These are phyloP conservation scores for Pleodorina starrii DNA, from an alignment of 139 green algal genomes.

Conservation along the genomic window DNA sequence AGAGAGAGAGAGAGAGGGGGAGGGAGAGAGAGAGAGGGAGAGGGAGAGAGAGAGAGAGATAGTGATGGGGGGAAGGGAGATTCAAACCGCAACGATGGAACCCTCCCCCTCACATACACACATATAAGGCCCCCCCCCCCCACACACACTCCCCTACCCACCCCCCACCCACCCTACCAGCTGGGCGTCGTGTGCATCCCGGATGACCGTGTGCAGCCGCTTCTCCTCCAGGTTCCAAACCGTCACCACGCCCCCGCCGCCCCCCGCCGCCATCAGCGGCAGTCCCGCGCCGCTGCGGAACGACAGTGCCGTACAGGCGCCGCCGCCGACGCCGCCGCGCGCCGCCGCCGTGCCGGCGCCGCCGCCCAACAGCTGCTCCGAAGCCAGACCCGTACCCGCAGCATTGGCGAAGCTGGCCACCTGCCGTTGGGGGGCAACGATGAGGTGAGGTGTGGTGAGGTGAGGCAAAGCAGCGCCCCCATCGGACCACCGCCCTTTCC, in stretches of 20 bases:
- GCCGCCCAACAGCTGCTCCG: constrained; percentile 41
- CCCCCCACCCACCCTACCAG: constrained; percentile 50
- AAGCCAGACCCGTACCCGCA: constrained; percentile 71
- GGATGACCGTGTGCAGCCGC: constrained; percentile 82
- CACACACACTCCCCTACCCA: too few relatives aligned
- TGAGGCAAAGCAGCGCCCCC: too few relatives aligned
- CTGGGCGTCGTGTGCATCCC: constrained; percentile 83
- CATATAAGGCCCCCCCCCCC: too few relatives aligned
- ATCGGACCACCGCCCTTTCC: too few relatives aligned
- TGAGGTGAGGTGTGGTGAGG: not conserved
- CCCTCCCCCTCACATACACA: too few relatives aligned
- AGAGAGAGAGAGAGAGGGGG: too few relatives aligned
- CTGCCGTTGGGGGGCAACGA: not conserved
- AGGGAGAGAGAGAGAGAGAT: too few relatives aligned
- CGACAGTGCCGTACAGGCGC: constrained; percentile 28
- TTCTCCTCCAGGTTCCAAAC: constrained; percentile 95
- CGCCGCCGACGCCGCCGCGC: constrained; percentile 10
- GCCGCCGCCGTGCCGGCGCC: constrained; percentile 36
- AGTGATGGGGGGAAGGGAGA: too few relatives aligned
- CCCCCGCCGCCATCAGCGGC: constrained; percentile 88
- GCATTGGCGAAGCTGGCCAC: constrained; percentile 80
- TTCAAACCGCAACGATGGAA: too few relatives aligned
- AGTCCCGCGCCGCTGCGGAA: constrained; percentile 72
- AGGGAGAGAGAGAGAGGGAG: too few relatives aligned
- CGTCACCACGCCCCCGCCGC: constrained; percentile 85